These are phyloP conservation scores for Penicillium sclerotigenum DNA, from an alignment of 2,329 filamentous ascomycete genomes.

Conservation along the genomic window DNA sequence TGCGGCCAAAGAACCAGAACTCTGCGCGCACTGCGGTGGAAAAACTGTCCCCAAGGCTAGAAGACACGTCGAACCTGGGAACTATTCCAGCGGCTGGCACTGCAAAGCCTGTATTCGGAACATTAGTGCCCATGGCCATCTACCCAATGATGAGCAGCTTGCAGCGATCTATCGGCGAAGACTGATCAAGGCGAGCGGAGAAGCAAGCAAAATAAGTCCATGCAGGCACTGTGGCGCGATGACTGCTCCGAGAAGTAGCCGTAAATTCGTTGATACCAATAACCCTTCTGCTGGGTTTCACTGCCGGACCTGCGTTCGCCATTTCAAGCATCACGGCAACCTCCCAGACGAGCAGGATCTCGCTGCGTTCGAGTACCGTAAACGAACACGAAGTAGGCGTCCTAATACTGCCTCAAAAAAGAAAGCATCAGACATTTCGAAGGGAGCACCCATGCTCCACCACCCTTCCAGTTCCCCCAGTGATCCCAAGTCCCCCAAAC, in stretches of 20 bases:
- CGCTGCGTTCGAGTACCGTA: background rate
- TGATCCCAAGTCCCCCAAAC: background rate
- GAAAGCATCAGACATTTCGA: background rate
- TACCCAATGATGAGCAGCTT: constrained; percentile 6
- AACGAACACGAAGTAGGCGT: background rate
- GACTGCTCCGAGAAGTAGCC: constrained; percentile 1
- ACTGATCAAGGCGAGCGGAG: background rate
- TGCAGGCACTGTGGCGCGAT: constrained; percentile 1
- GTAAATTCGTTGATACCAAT: background rate
- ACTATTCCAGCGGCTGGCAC: constrained; percentile 5
- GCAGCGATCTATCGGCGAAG: background rate
- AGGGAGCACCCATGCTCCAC: background rate
- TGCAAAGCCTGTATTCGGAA: constrained; percentile 1
- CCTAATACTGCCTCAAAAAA: background rate
- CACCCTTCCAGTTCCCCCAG: background rate
- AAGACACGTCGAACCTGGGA: background rate
- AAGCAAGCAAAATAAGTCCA: background rate
- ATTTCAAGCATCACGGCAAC: background rate
- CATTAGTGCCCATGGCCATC: background rate
- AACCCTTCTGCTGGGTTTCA: constrained; percentile 4
- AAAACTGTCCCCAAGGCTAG: background rate
- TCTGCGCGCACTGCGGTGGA: constrained; percentile 2
- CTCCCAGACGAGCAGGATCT: constrained; percentile 2
- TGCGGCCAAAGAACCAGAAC: background rate
- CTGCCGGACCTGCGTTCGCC: constrained; percentile 6